These are phyloP conservation scores for Gastroboletus turbinatus DNA, from an alignment of 1,284 basidiomycete species.

Conservation along the genomic window DNA sequence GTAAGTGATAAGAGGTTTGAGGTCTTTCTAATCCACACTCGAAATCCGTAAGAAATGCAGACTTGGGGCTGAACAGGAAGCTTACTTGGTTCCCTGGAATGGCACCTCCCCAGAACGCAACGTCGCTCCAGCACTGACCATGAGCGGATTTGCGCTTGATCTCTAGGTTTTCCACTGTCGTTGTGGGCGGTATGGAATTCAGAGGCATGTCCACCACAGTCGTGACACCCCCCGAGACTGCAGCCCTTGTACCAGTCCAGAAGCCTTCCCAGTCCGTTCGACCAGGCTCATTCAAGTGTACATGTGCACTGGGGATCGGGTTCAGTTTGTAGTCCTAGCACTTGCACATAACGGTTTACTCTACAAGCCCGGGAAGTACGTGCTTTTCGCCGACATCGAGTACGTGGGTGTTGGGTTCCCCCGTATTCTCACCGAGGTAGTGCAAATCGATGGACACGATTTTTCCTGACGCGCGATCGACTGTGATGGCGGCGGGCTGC, in stretches of 20 bases:
- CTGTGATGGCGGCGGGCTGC: conserved; percentile 69
- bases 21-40: conserved; percentile 43
- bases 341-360: conserved; percentile 16
- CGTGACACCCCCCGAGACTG: conserved; percentile 87
- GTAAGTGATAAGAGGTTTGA: conserved; percentile 65
- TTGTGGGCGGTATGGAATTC: conserved; percentile 93
- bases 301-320: conserved; percentile 65
- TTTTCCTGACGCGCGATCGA: conserved; percentile 63
- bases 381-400: conserved; percentile 64
- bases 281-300: conserved; percentile 92
- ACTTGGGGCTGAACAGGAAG: background rate
- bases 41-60: background rate
- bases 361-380: conserved; percentile 81
- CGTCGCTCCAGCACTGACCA: conserved; percentile 79
- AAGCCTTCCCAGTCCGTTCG: conserved; percentile 94
- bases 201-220: conserved; percentile 94
- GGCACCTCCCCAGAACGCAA: conserved; percentile 94
- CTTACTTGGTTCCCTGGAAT: conserved; percentile 83
- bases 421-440: conserved; percentile 36
- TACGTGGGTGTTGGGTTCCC: conserved; percentile 40
- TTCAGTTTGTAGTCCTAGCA: background rate
- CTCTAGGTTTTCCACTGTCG: conserved; percentile 72
- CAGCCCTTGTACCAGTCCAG: conserved; percentile 84
- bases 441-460: conserved; percentile 55
- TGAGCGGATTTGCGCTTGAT: conserved; percentile 69